These are phyloP conservation scores for Scutellaria barbata DNA, from an alignment of 257 asterid genomes.

Conservation along the genomic window DNA sequence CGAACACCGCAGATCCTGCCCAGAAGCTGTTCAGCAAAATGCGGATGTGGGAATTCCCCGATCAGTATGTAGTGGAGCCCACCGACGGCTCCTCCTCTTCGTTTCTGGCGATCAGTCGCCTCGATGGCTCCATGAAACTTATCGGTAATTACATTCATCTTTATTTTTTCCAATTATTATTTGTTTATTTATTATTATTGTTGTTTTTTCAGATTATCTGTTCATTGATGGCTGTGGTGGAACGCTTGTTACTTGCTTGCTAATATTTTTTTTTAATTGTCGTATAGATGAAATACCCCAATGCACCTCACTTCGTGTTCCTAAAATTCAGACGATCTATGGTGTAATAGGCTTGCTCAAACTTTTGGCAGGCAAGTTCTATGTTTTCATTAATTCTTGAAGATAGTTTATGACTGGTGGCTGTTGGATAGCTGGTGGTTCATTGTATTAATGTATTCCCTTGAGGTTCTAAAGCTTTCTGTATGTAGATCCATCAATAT, in stretches of 20 bases:
- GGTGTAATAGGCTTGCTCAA: conserved; percentile 89
- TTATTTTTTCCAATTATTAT: not conserved
- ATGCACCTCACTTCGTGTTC: conserved; percentile 75
- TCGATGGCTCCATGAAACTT: conserved; percentile 75
- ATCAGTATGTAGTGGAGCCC: conserved; percentile 88
- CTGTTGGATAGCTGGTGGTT: not conserved
- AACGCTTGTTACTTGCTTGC: not conserved
- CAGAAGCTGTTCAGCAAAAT: conserved; percentile 74
- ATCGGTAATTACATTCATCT: conserved; percentile 48
- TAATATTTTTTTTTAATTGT: conserved; percentile 8
- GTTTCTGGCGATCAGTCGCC: conserved; percentile 66
- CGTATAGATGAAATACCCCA: conserved; percentile 74
- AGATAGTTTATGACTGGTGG: conserved; percentile 5
- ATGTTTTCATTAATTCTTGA: conserved; percentile 13
- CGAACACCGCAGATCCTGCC: conserved; percentile 78
- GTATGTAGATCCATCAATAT: conserved; percentile 21
- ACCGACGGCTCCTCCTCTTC: conserved; percentile 80
- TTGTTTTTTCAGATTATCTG: not conserved
- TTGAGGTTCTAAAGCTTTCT: conserved; percentile 17
- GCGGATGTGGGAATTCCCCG: conserved; percentile 97
- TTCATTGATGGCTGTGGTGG: not conserved
- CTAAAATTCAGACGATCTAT: conserved; percentile 75
- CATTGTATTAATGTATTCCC: conserved; percentile 2
- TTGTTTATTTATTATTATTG: not conserved
- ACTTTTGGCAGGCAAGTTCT: conserved; percentile 79